phyloP scores from a whole-genome alignment of 148 eudicot species.

The Rhododendron ferrugineum region DNA sequence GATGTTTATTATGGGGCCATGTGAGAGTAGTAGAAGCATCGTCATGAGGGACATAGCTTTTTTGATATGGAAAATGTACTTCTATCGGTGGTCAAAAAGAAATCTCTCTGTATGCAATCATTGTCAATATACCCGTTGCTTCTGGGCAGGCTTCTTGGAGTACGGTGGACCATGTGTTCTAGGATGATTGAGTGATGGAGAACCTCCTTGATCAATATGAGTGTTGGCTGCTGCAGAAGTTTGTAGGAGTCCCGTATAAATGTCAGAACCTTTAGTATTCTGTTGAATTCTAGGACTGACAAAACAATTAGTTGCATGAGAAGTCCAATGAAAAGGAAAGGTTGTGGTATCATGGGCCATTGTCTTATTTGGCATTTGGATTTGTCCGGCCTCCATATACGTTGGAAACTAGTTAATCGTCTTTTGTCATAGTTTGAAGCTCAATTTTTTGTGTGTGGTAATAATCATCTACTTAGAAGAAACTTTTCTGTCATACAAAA shows the following conservation, averaged over 20 bases:
- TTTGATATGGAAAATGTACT: background rate
- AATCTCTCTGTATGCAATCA: background rate
- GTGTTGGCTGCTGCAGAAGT: constrained; percentile 12
- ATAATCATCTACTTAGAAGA: too few relatives aligned
- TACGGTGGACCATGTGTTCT: background rate
- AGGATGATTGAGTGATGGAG: background rate
- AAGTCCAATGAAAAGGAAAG: background rate
- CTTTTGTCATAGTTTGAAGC: background rate
- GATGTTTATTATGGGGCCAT: background rate
- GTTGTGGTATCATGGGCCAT: background rate
- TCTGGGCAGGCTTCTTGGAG: background rate
- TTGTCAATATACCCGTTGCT: background rate
- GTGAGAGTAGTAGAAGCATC: background rate
- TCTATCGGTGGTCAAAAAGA: background rate
- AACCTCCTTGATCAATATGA: background rate
- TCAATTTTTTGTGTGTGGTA: background rate
- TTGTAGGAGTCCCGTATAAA: background rate
- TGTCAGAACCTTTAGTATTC: background rate
- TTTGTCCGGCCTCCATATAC: background rate
- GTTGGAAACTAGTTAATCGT: background rate
- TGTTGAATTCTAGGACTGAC: background rate
- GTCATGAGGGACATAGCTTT: background rate
- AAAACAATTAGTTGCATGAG: background rate
- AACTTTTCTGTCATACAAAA: background rate
- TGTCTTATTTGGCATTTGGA: background rate